Evolutionary conservation across 2,329 filamentous ascomycete genomes (phyloP), one percentile per base, ranked within the genome.

Genomic region (Curvularia spicifera): DNA sequence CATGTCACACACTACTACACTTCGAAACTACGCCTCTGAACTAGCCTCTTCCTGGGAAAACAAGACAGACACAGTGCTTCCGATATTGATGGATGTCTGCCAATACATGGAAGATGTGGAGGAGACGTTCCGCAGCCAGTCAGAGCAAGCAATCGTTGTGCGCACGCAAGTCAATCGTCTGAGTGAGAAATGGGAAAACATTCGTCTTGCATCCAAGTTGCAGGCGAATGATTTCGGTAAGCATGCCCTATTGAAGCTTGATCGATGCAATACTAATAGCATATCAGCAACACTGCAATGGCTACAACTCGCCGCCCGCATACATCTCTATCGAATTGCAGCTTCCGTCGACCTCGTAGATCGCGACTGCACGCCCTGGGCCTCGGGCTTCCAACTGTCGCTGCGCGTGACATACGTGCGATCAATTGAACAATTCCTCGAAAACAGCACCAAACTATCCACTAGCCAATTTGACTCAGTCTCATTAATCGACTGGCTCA

Each of bases 31-130:
- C 56, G 71, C 73, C 8, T 69, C 70, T 20, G 72, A 76, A 37
- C 47, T 76, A 20, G 68, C 69, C n/a, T 64, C 67, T 22, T 59
- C 61, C 8, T 71, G 70, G 69, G 73, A 75, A 46, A 61, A 70
- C 29, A 68, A 67, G 46, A 67, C 72, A 2, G 73, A 76, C 29
- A 56, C 66, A 2, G 63, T 73, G 35, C 61, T 76, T 10, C 71
- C 71, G 5, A 64, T 70, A 2, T 58, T 76, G 15, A 59, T 75
- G 20, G 69, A 75, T 37, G 70, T 67, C 4, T 75, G 73, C 45
- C 71, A 73, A 37, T 75, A 72, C 26, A 71, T 73, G 62, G 73
- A 76, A 59, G 73, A 76, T 42, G 66, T 75, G 5, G 69, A 75
- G 26, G 73, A 75, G 52, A 75, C 73, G 4, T 73, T 76, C 24